phyloP scores from a whole-genome alignment of 306 rosid genomes.

The Citrullus colocynthis region DNA sequence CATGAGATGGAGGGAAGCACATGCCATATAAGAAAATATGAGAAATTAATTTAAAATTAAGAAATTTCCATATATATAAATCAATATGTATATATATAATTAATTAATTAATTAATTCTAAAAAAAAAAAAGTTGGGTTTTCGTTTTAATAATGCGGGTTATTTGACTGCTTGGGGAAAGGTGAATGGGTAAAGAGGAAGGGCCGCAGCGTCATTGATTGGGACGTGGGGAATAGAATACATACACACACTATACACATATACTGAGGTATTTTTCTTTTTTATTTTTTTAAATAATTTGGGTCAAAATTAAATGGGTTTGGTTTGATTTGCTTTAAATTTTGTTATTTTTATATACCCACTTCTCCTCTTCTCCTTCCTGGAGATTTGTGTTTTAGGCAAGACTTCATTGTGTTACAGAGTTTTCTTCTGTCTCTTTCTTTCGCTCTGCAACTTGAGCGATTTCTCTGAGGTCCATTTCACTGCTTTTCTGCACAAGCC shows the following conservation, averaged over 20 bases:
- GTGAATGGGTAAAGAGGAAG: neutral
- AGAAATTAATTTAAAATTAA: neutral
- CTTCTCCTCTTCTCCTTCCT: neutral
- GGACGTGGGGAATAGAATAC: neutral
- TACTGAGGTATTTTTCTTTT: neutral
- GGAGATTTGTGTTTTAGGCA: neutral
- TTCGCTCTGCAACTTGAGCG: neutral
- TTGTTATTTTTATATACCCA: neutral
- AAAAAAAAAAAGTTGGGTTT: too few relatives aligned
- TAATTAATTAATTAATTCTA: neutral
- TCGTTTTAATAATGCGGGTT: neutral
- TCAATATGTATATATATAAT: too few relatives aligned
- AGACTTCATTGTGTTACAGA: too few relatives aligned
- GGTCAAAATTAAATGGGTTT: neutral
- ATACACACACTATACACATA: neutral
- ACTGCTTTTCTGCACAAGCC: slow-evolving; percentile 1
- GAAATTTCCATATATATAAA: neutral
- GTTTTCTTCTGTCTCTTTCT: neutral
- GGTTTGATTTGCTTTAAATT: neutral
- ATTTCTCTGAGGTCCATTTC: neutral
- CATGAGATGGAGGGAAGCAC: neutral
- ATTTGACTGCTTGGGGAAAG: slow-evolving; percentile 9
- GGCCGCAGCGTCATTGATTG: neutral
- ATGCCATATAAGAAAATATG: neutral
- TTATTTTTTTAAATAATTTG: neutral